Evolutionary conservation across 2,329 filamentous ascomycete species (phyloP), one percentile per base, ranked within the genome.

Genomic region (Scedosporium dehoogii): DNA sequence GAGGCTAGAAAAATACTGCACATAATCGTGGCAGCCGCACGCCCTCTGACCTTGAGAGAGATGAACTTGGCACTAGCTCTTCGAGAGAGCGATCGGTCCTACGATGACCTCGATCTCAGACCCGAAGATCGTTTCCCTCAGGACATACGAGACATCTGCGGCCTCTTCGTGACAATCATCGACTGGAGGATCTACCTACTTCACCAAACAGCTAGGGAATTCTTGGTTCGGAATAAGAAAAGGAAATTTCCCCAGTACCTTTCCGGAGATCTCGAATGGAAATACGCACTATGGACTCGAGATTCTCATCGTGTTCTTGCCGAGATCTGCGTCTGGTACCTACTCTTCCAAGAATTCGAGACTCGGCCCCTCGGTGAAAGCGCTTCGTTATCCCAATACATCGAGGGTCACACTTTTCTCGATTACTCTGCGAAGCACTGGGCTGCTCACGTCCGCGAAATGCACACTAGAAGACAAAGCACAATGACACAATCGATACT

Each of bases 141-240:
- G 9, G 55, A 63, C 6, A 63, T 71, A 12, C 61, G 71, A 21
- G 63, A 70, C 2, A 61, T 65, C 0, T 75, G 72, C 61, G 69
- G 73, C 23, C 71, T 73, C 6, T 74, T 75, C 63, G 66, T 73
- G 0, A 67, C 65, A n/a, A 56, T 71, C 33, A 64, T 21, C 14
- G 62, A 68, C 23, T 46, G 46, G n/a, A 70, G 63, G 5, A 66
- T 71, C 27, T 68, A 65, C 64, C 63, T 71, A 21, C 65, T 73
- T 27, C 70, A 73, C 57, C 69, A 73, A 62, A 71, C 71, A 6
- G 70, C 69, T 7, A 71, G 69, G 64, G 71, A 72, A 46, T 73
- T 71, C 46, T 66, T 73, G 33, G 58, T 63, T 25, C 12, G 38
- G 53, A 65, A 55, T 44, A 18, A 25, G 14, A 27, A 38, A 25